Base-by-base conservation (phyloP, 192 early-diverging fungal genomes). In the Umbelopsis isabellina region DNA sequence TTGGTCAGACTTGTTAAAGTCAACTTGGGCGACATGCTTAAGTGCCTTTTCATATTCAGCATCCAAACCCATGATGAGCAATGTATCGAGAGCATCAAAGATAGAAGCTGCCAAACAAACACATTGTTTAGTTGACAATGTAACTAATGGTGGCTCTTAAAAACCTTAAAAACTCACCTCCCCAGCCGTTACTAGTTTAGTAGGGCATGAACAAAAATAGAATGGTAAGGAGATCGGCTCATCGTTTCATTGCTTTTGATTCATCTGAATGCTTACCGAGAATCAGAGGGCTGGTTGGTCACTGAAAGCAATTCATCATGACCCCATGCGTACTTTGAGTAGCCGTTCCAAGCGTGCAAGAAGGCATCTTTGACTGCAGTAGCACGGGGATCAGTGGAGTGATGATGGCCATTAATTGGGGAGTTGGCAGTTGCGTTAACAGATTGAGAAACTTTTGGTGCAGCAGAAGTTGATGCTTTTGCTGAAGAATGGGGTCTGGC, bases 1-100 rank as follows among this genome's bases (percentile, higher is more conserved):
- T n/a, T 68, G 44, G 0, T 68, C 49, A 4, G 82, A 71, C 45
- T 67, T 67, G 7, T 49, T 69, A 73, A 92, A 91, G 67, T 88
- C 72, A 22, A 94, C 79, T 0, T 41, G 51, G 20, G 16, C 20
- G 41, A 78, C 68, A 65, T 69, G 48, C 7, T 41, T 25, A 15
- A 72, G 46, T 33, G 71, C 71, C 27, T 66, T 21, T 10, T 25
- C 35, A 33, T 73, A 78, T 55, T 73, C 67, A 27, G 50, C 61
- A 12, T 53, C 67, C 16, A 97, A 82, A 25, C 85, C 91, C 93
- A 95, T 92, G 50, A 97, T 90, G 46, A 89, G 83, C 49, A 95
- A 81, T 4, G 96, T 96, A 73, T 97, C 96, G 20, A 97, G 80
- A 7, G 90, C 79, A 69, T 97, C 96, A 71, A 96, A 78, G 20